Conservation (phyloP, 2,329 filamentous ascomycete species). For the Paecilomyces fulvus region DNA sequence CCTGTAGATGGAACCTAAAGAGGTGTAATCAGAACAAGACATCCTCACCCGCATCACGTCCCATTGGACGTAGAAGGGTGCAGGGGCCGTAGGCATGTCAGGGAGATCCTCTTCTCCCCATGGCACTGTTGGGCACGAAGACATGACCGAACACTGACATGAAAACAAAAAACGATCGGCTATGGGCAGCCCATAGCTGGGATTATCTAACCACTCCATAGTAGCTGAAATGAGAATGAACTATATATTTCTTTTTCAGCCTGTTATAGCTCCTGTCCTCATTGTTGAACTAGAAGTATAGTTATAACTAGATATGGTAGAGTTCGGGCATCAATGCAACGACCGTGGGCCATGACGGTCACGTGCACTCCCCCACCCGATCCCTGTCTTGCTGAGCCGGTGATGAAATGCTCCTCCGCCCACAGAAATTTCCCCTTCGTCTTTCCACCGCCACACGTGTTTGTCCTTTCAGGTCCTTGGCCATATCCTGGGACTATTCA, state of each 20-base stretch:
- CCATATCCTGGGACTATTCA: not conserved
- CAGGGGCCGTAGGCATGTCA: not conserved
- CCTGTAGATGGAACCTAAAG: conserved; percentile 53
- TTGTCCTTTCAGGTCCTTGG: not conserved
- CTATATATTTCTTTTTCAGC: not conserved
- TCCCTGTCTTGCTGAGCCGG: not conserved
- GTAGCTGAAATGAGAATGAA: not conserved
- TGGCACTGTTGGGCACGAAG: not conserved
- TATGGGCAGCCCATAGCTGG: not conserved
- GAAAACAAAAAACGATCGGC: not conserved
- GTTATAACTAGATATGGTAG: not conserved
- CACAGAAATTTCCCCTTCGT: conserved; percentile 20
- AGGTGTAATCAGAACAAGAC: not conserved
- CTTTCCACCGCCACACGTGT: conserved; percentile 1
- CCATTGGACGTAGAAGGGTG: not conserved
- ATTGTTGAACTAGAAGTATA: not conserved
- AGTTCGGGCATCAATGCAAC: not conserved
- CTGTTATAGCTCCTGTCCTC: not conserved
- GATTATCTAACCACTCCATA: not conserved
- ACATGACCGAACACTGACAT: not conserved
- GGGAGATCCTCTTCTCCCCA: not conserved
- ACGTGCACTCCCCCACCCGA: not conserved
- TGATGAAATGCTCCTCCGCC: conserved; percentile 6
- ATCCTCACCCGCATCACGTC: not conserved
- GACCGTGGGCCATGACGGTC: not conserved